These are phyloP conservation scores for Lachnellula cervina DNA, from an alignment of 2,329 filamentous ascomycete genomes.

Conservation along the genomic window DNA sequence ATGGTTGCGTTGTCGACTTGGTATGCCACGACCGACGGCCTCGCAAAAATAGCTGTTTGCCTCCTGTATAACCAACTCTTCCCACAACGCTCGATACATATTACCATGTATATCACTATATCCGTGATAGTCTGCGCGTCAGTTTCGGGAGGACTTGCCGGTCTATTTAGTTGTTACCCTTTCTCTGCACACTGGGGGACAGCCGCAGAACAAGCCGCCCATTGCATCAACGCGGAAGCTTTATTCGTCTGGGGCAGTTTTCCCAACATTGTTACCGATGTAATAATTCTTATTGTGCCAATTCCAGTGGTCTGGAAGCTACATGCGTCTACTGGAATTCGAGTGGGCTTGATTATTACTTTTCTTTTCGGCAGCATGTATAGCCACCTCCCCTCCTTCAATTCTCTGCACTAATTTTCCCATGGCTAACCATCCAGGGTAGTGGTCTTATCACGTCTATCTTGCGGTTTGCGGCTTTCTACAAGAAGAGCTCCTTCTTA, in stretches of 20 bases:
- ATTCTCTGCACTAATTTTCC: neutral
- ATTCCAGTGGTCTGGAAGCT: neutral
- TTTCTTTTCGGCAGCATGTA: neutral
- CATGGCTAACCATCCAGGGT: neutral
- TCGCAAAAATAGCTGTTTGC: no score
- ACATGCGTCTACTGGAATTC: neutral
- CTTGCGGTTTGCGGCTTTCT: constrained; percentile 2
- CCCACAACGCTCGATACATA: no score
- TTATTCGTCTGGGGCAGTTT: neutral
- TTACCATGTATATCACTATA: no score
- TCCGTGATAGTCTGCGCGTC: no score
- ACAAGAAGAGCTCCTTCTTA: neutral
- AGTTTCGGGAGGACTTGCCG: no score
- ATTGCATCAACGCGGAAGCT: no score
- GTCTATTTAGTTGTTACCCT: no score
- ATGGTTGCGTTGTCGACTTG: no score
- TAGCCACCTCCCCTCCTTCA: neutral
- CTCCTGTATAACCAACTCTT: no score
- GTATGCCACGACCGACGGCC: no score
- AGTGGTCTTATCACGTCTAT: constrained; percentile 3
- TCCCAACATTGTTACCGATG: neutral
- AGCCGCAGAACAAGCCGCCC: no score
- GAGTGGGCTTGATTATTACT: neutral
- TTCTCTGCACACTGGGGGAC: no score
- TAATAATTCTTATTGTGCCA: neutral